Conservation (phyloP, 805 yeast species). For the Starmera amethionina region DNA sequence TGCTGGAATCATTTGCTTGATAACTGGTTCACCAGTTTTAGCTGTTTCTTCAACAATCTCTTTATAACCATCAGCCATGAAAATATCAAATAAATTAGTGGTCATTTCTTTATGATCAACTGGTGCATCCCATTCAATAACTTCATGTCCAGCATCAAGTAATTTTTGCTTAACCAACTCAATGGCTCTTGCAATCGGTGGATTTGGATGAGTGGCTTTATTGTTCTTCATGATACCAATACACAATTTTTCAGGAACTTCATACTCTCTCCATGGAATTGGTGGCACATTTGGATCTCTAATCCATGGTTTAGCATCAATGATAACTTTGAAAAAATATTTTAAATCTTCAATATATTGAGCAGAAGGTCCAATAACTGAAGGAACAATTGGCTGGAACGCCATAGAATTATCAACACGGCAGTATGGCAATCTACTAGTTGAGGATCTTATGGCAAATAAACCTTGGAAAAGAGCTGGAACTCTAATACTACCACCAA, state of each 20-base stretch:
- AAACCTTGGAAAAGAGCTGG: conserved; percentile 60
- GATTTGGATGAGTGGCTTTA: conserved; percentile 29
- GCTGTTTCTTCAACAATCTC: conserved; percentile 19
- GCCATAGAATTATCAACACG: conserved; percentile 19
- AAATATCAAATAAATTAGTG: conserved; percentile 18
- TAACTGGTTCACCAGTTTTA: conserved; percentile 24
- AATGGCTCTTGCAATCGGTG: conserved; percentile 42
- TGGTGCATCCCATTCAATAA: conserved; percentile 31
- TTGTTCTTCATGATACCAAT: conserved; percentile 26
- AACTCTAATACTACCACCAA: conserved; percentile 61
- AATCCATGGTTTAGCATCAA: conserved; percentile 35
- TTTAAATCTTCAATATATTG: conserved; percentile 19
- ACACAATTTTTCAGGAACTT: conserved; percentile 23
- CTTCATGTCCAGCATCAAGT: conserved; percentile 29
- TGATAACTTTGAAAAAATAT: conserved; percentile 25
- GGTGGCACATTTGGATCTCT: conserved; percentile 41
- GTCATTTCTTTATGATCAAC: conserved; percentile 20
- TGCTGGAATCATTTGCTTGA: conserved; percentile 21
- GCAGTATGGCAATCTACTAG: conserved; percentile 29
- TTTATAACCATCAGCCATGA: conserved; percentile 25
- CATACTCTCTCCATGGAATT: conserved; percentile 35
- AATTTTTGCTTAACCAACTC: conserved; percentile 18
- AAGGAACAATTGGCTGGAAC: conserved; percentile 21
- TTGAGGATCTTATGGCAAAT: conserved; percentile 53
- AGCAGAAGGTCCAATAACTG: conserved; percentile 28